Base-by-base conservation (phyloP, 2,329 filamentous ascomycete species). In the Penicillium sp. region DNA sequence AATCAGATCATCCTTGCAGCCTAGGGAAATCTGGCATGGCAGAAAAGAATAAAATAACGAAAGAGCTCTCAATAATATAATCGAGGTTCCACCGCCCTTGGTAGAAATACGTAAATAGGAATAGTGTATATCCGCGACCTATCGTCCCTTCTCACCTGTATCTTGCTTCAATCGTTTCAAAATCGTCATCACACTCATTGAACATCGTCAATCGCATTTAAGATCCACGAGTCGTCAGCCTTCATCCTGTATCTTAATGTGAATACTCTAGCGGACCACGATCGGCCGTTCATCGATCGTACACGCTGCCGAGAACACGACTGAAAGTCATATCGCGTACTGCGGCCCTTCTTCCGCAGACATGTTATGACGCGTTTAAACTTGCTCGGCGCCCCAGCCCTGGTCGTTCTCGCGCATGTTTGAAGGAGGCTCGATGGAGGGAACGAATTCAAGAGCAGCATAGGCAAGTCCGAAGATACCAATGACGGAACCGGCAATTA, bases 381-480 rank as follows among this genome's bases (percentile, higher is more conserved):
- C 89, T 81, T 91, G 88, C 82, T 92, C 90, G 65, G 90, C 89
- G 60, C 90, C 90, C 90, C 90, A 92, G 71, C 89, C 88, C 68
- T 86, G 84, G 72, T 92, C 90, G 66, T 87, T 87, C 76, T 92
- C 90, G 76, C 90, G 88, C 90, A 93, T 93, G 82, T 91, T 93
- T 76, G 88, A 86, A 9, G 91, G 91, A 53, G 90, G 89, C 79
- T 93, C 90, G 74, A 93, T 91, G 65, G 89, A 90, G 31, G 90
- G 90, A 66, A 92, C 82, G 76, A 91, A 93, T 78, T 93, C 90
- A 73, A 93, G 85, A 52, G 81, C 88, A 67, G 86, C 81, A 81
- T 98, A 99, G 65, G 77, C 90, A 64, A 97, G 74, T 70, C 95
- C 95, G 66, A 92, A 82, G 56, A 95, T 71, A 56, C 89, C 92